phyloP scores from a whole-genome alignment of 768 basidiomycete genomes.

The Pisolithus microcarpus region DNA sequence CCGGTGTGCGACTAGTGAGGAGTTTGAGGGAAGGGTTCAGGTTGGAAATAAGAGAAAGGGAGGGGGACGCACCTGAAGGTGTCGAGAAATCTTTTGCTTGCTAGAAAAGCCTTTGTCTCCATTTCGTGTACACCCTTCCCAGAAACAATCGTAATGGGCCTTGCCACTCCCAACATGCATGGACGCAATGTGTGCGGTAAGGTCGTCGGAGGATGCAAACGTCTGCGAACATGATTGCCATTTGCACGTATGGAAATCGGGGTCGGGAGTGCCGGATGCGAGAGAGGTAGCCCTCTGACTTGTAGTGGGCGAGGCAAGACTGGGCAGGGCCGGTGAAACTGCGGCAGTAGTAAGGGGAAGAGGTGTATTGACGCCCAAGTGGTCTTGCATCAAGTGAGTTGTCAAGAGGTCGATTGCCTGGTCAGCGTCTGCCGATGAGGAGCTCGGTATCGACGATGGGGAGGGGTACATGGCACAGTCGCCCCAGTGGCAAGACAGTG shows the following conservation, averaged over 20 bases:
- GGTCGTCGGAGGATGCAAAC: conserved; percentile 58
- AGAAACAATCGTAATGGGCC: conserved; percentile 80
- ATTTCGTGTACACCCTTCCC: conserved; percentile 71
- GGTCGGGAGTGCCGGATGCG: conserved; percentile 10
- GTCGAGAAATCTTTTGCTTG: conserved; percentile 90
- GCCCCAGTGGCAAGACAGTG: conserved; percentile 66
- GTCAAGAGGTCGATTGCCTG: conserved; percentile 42
- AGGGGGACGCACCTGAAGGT: conserved; percentile 59
- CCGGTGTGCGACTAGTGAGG: conserved; percentile 64
- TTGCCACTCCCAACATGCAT: conserved; percentile 80
- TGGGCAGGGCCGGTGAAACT: background rate
- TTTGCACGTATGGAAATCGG: conserved; percentile 50
- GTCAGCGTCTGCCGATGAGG: conserved; percentile 37
- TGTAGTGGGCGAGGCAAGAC: background rate
- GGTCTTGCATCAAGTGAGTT: conserved; percentile 66
- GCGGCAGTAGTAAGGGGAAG: background rate
- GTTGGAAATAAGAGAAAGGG: background rate
- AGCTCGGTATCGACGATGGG: conserved; percentile 37
- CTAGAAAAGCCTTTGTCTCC: conserved; percentile 69
- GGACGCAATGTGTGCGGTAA: conserved; percentile 71
- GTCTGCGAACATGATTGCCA: conserved; percentile 60
- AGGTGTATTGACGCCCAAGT: conserved; percentile 41
- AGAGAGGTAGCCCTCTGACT: background rate
- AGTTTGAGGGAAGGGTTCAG: background rate
- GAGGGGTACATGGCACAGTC: conserved; percentile 53